Evolutionary conservation across 805 yeast genomes (phyloP).

Genomic region (Zygotorulaspora chibaensis): DNA sequence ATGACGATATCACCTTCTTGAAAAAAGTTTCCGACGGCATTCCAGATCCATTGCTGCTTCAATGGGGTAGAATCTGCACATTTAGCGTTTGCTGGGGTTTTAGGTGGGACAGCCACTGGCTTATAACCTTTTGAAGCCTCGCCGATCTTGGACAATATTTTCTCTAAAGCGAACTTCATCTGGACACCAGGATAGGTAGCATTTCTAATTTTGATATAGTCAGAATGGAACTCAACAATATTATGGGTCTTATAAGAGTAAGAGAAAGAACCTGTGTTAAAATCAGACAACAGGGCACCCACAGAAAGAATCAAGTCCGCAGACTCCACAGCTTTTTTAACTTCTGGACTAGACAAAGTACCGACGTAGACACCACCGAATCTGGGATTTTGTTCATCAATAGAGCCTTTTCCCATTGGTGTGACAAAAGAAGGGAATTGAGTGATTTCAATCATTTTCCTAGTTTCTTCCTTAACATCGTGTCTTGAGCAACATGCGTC

Average conservation of each 20-base stretch:
- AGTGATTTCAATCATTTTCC: conserved; percentile 56
- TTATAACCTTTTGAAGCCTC: conserved; percentile 41
- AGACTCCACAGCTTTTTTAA: conserved; percentile 64
- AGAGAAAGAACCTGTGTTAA: conserved; percentile 85
- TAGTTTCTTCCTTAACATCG: conserved; percentile 57
- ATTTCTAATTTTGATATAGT: conserved; percentile 62
- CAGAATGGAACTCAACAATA: conserved; percentile 75
- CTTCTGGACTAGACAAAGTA: conserved; percentile 65
- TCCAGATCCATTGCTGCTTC: conserved; percentile 69
- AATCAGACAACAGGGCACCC: conserved; percentile 82
- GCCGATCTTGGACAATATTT: conserved; percentile 38
- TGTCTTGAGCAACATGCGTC: conserved; percentile 89
- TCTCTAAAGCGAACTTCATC: conserved; percentile 55
- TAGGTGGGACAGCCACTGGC: conserved; percentile 54
- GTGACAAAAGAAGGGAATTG: conserved; percentile 81
- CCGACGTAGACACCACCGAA: conserved; percentile 88
- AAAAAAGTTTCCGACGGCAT: conserved; percentile 56
- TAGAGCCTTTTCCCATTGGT: conserved; percentile 84
- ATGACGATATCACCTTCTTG: conserved; percentile 62
- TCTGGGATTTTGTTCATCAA: conserved; percentile 67
- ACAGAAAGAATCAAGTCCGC: conserved; percentile 73
- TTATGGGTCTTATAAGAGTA: conserved; percentile 70
- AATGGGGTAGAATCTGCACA: conserved; percentile 43
- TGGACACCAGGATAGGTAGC: conserved; percentile 71
- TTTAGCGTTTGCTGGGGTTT: conserved; percentile 45